Evolutionary conservation across 2,329 filamentous ascomycete genomes (phyloP), one percentile per base, ranked within the genome.

Genomic region (Aureobasidium pullulans): DNA sequence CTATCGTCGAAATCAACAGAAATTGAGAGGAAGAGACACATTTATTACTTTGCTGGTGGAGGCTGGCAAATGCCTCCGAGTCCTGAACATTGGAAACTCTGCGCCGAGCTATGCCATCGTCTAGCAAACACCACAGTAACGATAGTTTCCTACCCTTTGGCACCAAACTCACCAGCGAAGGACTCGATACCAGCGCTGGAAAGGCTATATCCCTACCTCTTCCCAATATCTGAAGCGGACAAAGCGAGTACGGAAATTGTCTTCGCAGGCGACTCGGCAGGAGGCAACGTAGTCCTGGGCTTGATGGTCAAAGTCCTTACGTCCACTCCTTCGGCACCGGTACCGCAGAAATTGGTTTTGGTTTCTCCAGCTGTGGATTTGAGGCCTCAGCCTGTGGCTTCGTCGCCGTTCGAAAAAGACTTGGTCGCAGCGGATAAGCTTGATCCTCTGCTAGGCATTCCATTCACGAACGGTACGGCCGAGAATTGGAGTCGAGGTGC

Each of bases 11-110:
- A 29, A 59, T 60, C 11, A 66, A 59, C 23, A 6, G 4, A 2
- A 1, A 3, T 15, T n/a, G 10, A 4, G 23, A 58, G 32, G 5
- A 49, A n/a, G n/a, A 73, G 70, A 62, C 67, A 72, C 4, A 69
- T 85, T 28, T 78, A 81, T 61, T 84, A 84, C 61, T 83, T 83
- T 62, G 74, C 75, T 0, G 82, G 82, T 1, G 82, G 82, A 6
- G 80, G 79, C 3, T 84, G 82, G 77, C 79, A 80, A 61, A 72
- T 72, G 63, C 78, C 78, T 0, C 77, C 82, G 0, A 75, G 73
- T 3, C 63, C 68, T 0, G 73, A 81, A 49, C 82, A 84, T 62
- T 84, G 81, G 81, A 72, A 72, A 6, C 68, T 83, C 6, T 72
- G 75, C 53, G 71, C 76, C 0, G 75, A 79, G 57, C 67, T 84